A percentile compares a stretch with the other conserved stretches of the same genome.
These are phyloP conservation scores for Triadica sebifera DNA, from an alignment of 345 rosid species.

Conservation along the genomic window DNA sequence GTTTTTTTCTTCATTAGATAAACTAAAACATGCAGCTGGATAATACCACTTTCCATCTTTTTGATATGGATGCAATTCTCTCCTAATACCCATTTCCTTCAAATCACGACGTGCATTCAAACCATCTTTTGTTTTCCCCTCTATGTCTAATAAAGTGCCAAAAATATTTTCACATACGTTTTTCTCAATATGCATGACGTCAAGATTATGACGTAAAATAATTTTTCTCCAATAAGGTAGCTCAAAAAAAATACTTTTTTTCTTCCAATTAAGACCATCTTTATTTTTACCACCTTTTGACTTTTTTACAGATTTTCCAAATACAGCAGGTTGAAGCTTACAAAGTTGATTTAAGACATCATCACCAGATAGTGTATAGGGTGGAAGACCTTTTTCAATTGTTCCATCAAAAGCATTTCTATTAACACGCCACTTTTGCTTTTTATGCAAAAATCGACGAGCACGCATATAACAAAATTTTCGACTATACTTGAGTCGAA, in stretches of 20 bases:
- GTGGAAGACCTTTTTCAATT: no score
- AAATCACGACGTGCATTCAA: conserved; percentile 2
- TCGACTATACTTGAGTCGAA: neutral
- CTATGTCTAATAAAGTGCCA: neutral
- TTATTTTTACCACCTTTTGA: neutral
- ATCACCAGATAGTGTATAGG: neutral
- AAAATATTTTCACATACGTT: conserved; percentile 12
- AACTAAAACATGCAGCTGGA: conserved; percentile 9
- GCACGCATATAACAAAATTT: neutral
- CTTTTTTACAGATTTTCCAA: neutral
- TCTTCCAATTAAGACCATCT: neutral
- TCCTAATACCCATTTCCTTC: neutral
- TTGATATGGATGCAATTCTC: neutral
- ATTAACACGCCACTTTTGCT: neutral
- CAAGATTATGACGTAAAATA: neutral
- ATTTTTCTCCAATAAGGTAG: neutral
- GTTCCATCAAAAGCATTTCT: neutral
- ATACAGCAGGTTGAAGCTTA: no score
- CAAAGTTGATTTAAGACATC: neutral
- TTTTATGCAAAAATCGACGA: neutral
- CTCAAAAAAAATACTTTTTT: conserved; percentile 6
- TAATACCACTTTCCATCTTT: neutral
- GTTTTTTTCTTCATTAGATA: neutral
- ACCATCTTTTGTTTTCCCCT: conserved; percentile 13
- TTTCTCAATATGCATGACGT: conserved; percentile 19